Evolutionary conservation across 2,329 filamentous ascomycete genomes (phyloP).

Genomic region (Colletotrichum simmondsii): DNA sequence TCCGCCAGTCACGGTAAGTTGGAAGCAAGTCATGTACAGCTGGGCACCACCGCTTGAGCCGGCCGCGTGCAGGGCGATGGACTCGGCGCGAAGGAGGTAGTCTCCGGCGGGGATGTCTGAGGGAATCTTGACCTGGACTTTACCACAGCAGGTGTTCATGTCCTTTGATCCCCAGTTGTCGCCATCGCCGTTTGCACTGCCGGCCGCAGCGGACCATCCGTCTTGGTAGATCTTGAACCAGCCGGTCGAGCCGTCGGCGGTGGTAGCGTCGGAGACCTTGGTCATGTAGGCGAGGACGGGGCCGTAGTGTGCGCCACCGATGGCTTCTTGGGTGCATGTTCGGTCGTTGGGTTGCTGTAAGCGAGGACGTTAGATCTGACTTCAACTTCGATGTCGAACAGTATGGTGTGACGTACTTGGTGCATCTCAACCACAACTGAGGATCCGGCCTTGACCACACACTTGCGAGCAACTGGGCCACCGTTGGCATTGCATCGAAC

Average conservation of each 20-base stretch:
- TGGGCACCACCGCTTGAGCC: slow-evolving; percentile 49
- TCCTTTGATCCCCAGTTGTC: slow-evolving; percentile 34
- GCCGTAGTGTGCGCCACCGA: slow-evolving; percentile 63
- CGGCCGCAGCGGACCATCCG: slow-evolving; percentile 43
- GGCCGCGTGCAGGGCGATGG: slow-evolving; percentile 62
- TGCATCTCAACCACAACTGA: slow-evolving; percentile 59
- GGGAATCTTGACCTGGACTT: slow-evolving; percentile 48
- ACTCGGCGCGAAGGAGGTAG: slow-evolving; percentile 65
- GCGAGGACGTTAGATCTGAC: not conserved
- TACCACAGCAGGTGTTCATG: slow-evolving; percentile 33
- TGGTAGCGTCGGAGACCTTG: slow-evolving; percentile 58
- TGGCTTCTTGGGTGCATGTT: slow-evolving; percentile 57
- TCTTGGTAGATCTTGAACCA: slow-evolving; percentile 65
- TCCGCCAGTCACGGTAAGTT: slow-evolving; percentile 41
- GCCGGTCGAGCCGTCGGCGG: slow-evolving; percentile 52
- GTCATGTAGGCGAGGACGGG: slow-evolving; percentile 60
- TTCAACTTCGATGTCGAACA: too few relatives aligned
- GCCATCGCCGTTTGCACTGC: slow-evolving; percentile 45
- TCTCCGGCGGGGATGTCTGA: slow-evolving; percentile 58
- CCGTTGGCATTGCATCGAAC: slow-evolving; percentile 55
- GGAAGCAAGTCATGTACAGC: slow-evolving; percentile 46
- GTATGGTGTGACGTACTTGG: slow-evolving; percentile 43
- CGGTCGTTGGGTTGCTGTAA: slow-evolving; percentile 52
- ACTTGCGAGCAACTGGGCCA: slow-evolving; percentile 52
- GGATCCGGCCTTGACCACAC: slow-evolving; percentile 52